A percentile compares a stretch with the other conserved stretches of the same genome.
These are phyloP conservation scores for Ceratocystis cubensis DNA, from an alignment of 2,329 filamentous ascomycete species.

Conservation along the genomic window DNA sequence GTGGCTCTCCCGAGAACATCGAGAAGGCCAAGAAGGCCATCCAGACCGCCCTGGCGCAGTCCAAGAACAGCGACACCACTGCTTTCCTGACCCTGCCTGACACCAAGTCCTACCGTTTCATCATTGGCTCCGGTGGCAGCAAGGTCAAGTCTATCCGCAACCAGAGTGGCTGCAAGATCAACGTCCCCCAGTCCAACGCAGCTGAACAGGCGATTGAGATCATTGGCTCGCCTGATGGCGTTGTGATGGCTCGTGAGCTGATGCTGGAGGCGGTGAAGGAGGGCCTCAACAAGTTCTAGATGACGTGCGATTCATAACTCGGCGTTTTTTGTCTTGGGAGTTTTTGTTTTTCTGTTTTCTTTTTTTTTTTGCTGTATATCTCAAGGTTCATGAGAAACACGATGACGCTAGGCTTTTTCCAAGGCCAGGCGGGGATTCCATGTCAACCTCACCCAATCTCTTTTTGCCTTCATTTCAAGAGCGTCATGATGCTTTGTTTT, in stretches of 20 bases:
- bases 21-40: slow-evolving; percentile 69
- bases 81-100: slow-evolving; percentile 87
- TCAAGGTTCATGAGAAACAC: not conserved
- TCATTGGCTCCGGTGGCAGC: slow-evolving; percentile 77
- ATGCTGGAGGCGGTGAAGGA: slow-evolving; percentile 73
- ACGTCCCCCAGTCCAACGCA: slow-evolving; percentile 71
- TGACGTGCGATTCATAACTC: not conserved
- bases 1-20: slow-evolving; percentile 64
- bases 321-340: slow-evolving; percentile 1
- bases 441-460: not conserved
- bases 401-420: not conserved
- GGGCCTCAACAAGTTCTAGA: slow-evolving; percentile 31
- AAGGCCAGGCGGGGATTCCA: not conserved
- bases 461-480: slow-evolving; percentile 2
- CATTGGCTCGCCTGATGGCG: slow-evolving; percentile 61
- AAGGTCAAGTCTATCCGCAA: slow-evolving; percentile 89
- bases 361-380: not conserved
- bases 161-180: slow-evolving; percentile 86
- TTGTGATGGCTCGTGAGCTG: slow-evolving; percentile 77
- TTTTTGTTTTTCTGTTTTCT: slow-evolving; percentile 1
- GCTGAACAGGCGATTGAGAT: slow-evolving; percentile 80
- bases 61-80: slow-evolving; percentile 55
- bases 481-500: slow-evolving; percentile 6
- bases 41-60: slow-evolving; percentile 58
- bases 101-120: slow-evolving; percentile 74